Evolutionary conservation across 345 rosid genomes (phyloP).

Genomic region (Brassica cretica): DNA sequence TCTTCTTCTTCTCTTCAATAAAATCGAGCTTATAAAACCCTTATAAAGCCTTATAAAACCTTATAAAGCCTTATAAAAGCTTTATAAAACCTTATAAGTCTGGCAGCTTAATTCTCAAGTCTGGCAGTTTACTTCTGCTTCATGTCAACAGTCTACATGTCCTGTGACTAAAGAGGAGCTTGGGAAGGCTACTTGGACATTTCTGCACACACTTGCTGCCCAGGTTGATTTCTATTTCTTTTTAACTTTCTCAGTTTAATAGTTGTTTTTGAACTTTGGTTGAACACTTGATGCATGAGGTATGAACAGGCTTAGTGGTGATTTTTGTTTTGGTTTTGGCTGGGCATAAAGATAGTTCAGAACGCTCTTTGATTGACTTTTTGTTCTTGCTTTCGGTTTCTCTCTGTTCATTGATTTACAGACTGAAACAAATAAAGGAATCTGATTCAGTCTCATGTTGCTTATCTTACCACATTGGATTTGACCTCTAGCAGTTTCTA

Average conservation of each 20-base stretch:
- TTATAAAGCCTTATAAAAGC: no score
- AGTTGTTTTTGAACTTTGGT: no score
- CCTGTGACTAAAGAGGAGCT: slow-evolving; percentile 92
- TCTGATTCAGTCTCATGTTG: not conserved
- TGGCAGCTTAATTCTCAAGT: no score
- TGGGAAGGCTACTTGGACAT: slow-evolving; percentile 93
- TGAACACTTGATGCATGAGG: not conserved
- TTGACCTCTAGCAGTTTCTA: not conserved
- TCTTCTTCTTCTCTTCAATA: no score
- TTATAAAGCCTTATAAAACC: no score
- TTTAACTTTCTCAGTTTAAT: not conserved
- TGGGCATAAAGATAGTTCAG: not conserved
- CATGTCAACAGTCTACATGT: no score
- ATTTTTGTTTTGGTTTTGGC: not conserved
- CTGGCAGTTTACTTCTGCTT: no score
- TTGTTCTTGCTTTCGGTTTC: not conserved
- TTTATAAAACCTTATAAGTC: no score
- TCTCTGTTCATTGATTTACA: slow-evolving; percentile 11
- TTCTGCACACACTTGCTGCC: slow-evolving; percentile 91
- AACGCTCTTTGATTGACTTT: not conserved
- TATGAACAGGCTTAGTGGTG: not conserved
- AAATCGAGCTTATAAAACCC: no score
- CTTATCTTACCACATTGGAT: not conserved
- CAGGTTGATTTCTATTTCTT: slow-evolving; percentile 52
- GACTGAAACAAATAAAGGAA: not conserved